Base-by-base conservation (phyloP, 192 early-diverging fungal genomes). In the Anaeromyces robustus region DNA sequence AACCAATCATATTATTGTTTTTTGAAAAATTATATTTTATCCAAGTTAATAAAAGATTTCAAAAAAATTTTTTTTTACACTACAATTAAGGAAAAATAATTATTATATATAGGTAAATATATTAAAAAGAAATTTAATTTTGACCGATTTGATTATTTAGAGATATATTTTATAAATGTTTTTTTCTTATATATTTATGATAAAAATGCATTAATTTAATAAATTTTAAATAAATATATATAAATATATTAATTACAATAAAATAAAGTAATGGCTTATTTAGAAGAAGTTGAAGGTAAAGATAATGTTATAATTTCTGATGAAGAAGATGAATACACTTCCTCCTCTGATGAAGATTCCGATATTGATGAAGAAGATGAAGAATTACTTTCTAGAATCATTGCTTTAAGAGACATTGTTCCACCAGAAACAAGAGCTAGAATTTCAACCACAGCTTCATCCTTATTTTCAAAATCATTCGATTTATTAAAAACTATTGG, bases 321-420 rank as follows among this genome's bases (percentile, higher is more conserved):
- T 7, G 52, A 68, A 68, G 43, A 52, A 52, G 52, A 68, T 5
- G 52, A 68, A 68, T 68, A 68, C 26, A 26, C 26, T 68, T 22
- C 52, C 28, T 68, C 52, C 11, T 19, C 18, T 9, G 89, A 90
- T 77, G 88, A 88, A 37, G 92, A 92, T 28, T 88, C 90, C 37
- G 91, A 92, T 80, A 90, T 93, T 78, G 92, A 92, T n/a, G 86
- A 90, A 29, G 86, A 90, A 30, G 92, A 95, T 28, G 95, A 98
- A 82, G 92, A 93, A 29, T 81, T 96, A 39, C 85, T 94, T 52
- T 95, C 96, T 79, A 92, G 96, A 78, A 78, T 98, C 77, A 81
- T 85, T 31, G 96, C 96, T 14, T 88, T 98, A 29, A 92, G 89
- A 83, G 96, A 98, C 83, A 93, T 98, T 79, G 89, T 98, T 81